phyloP scores from a whole-genome alignment of 345 rosid genomes.

The Populus ilicifolia region DNA sequence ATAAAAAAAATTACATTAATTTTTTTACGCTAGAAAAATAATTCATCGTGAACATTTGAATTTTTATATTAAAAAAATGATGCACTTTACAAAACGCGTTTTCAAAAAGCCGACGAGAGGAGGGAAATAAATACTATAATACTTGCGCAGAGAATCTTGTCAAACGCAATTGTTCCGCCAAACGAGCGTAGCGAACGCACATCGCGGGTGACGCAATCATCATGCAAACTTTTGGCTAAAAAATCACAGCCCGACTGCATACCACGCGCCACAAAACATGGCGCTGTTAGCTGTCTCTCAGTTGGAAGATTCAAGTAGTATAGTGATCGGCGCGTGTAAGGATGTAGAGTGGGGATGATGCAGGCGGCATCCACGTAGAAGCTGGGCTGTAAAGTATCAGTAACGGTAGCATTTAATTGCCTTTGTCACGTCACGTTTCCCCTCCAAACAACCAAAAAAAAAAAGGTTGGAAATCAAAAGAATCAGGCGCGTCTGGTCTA shows the following conservation, averaged over 20 bases:
- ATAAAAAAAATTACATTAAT: no score
- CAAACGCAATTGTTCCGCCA: conserved; percentile 13
- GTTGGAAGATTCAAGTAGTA: not conserved
- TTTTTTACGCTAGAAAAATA: no score
- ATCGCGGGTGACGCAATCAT: not conserved
- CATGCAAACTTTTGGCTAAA: not conserved
- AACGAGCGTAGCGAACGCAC: not conserved
- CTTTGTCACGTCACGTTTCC: not conserved
- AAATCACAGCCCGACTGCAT: not conserved
- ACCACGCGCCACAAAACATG: not conserved
- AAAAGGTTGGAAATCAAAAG: not conserved
- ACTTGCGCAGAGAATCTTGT: not conserved
- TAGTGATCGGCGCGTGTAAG: not conserved
- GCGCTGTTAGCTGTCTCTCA: not conserved
- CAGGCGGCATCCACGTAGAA: not conserved
- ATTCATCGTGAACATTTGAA: no score
- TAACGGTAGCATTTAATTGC: conserved; percentile 1
- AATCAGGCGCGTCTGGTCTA: conserved; percentile 17
- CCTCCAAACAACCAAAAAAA: not conserved
- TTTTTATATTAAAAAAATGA: no score
- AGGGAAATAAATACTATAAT: not conserved
- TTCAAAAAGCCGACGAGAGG: not conserved
- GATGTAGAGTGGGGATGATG: not conserved
- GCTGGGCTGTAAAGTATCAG: conserved; percentile 13
- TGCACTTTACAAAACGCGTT: not conserved